Conservation (phyloP, 352 stramenopile species). For the Albugo candida region DNA sequence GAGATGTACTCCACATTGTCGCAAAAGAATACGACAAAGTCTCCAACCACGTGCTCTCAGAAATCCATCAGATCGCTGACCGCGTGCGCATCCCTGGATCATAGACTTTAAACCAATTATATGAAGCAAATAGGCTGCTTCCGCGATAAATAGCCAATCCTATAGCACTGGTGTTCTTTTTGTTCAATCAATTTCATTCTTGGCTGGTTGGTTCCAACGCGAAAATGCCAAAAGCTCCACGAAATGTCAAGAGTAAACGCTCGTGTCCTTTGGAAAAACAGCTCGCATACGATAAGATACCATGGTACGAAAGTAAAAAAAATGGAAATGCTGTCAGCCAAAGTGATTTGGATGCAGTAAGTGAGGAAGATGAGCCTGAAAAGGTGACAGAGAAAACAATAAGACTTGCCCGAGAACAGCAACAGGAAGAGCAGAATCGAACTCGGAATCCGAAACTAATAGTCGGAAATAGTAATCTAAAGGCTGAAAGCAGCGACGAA, state of each 20-base stretch:
- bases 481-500: constrained; percentile 45
- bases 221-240: constrained; percentile 41
- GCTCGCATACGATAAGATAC: constrained; percentile 68
- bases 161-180: no score
- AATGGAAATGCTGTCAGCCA: constrained; percentile 9
- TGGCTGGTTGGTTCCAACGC: no score
- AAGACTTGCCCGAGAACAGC: constrained; percentile 50
- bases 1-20: constrained; percentile 38
- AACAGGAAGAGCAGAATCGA: constrained; percentile 48
- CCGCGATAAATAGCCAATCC: no score
- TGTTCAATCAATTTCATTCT: no score
- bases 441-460: constrained; percentile 14
- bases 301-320: constrained; percentile 60
- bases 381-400: constrained; percentile 70
- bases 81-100: not conserved
- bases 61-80: constrained; percentile 39
- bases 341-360: constrained; percentile 33
- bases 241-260: constrained; percentile 55
- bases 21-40: constrained; percentile 49
- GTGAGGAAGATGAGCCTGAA: constrained; percentile 34
- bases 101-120: no score
- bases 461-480: constrained; percentile 10
- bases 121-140: no score
- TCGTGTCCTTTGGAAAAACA: constrained; percentile 75
- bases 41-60: constrained; percentile 42